phyloP scores from a whole-genome alignment of 495 filamentous ascomycete species.

The Paragyromitra xinjiangensis region DNA sequence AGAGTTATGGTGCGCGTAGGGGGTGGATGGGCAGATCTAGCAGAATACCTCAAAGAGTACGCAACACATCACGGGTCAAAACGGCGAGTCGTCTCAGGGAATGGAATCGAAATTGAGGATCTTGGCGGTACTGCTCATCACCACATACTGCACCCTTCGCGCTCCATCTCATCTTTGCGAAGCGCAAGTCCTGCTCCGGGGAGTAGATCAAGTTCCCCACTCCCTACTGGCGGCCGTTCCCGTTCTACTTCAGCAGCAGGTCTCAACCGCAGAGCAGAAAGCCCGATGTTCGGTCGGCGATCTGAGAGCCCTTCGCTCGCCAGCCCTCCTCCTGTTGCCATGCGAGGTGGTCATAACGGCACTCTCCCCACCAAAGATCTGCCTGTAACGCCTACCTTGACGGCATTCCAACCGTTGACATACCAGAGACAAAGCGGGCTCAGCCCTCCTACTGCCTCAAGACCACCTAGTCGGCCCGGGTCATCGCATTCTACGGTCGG shows the following conservation, averaged over 20 bases:
- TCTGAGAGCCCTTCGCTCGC: constrained; percentile 26
- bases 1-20: constrained; percentile 97
- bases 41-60: constrained; percentile 93
- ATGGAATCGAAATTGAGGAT: constrained; percentile 65
- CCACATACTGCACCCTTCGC: constrained; percentile 32
- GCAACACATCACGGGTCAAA: constrained; percentile 79
- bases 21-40: constrained; percentile 94
- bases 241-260: constrained; percentile 31
- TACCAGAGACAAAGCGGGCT: constrained; percentile 41
- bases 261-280: constrained; percentile 39
- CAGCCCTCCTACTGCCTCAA: constrained; percentile 59
- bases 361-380: constrained; percentile 28
- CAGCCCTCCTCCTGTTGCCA: constrained; percentile 39
- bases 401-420: constrained; percentile 36
- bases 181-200: constrained; percentile 48
- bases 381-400: constrained; percentile 39
- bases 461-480: constrained; percentile 50
- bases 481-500: constrained; percentile 38
- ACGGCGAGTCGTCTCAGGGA: constrained; percentile 44
- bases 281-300: constrained; percentile 27
- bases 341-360: constrained; percentile 55
- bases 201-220: constrained; percentile 49
- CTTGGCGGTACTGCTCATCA: constrained; percentile 57
- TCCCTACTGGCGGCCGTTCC: constrained; percentile 21
- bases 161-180: constrained; percentile 45